phyloP scores from a whole-genome alignment of 2,329 filamentous ascomycete genomes.

The Penicillium thymicola region DNA sequence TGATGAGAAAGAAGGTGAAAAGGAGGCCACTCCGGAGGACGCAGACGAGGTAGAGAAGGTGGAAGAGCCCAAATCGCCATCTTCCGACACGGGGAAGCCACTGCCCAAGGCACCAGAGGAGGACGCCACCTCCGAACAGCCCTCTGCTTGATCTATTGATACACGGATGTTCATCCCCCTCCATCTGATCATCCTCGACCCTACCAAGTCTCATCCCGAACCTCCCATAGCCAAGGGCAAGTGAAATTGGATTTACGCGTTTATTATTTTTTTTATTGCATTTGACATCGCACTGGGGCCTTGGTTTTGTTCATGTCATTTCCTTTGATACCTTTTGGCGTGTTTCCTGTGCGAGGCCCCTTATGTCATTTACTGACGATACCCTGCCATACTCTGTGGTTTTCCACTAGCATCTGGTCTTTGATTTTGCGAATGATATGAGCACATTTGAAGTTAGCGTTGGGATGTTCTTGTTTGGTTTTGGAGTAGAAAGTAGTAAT shows the following conservation, averaged over 20 bases:
- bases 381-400: conserved; percentile 22
- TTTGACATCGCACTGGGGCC: conserved; percentile 1
- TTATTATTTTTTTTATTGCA: background rate
- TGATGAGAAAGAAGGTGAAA: background rate
- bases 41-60: background rate
- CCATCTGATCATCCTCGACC: background rate
- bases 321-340: conserved; percentile 17
- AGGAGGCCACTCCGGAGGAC: background rate
- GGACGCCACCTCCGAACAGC: background rate
- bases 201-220: background rate
- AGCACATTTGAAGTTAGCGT: background rate
- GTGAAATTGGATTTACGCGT: background rate
- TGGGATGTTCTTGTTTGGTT: background rate
- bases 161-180: background rate
- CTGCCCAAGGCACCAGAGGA: background rate
- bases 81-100: background rate
- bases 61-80: conserved; percentile 5
- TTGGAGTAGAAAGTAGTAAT: background rate
- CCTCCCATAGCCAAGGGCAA: background rate
- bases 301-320: conserved; percentile 4
- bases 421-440: conserved; percentile 6
- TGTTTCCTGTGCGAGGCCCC: conserved; percentile 13
- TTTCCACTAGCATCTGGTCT: conserved; percentile 10
- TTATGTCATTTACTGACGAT: conserved; percentile 26
- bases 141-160: background rate